Percentiles rank a stretch among this genome's conserved stretches.
Conservation (phyloP, 805 yeast species). For the Saccharomycopsis sp. region DNA sequence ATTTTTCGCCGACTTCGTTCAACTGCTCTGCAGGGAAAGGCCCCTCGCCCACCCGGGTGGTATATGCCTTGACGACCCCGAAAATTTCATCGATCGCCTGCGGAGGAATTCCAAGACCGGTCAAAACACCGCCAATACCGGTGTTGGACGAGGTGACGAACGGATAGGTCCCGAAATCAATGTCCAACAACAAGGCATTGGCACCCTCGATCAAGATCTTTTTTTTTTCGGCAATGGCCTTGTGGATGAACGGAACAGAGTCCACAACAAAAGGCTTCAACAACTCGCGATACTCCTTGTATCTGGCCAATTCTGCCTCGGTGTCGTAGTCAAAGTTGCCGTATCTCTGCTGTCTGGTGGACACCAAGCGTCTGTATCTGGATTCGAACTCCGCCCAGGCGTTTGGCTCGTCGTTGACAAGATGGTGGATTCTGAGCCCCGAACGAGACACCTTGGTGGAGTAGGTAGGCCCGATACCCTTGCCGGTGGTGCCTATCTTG, state of each 20-base stretch:
- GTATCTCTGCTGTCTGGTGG: conserved; percentile 80
- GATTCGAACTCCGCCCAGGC: conserved; percentile 90
- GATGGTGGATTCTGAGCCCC: conserved; percentile 94
- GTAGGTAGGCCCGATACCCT: conserved; percentile 98
- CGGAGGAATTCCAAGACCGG: conserved; percentile 97
- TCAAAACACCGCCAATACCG: conserved; percentile 95
- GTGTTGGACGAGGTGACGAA: conserved; percentile 94
- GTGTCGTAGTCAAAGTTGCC: conserved; percentile 87
- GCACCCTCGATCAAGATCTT: conserved; percentile 96
- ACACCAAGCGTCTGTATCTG: conserved; percentile 68
- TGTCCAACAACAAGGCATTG: conserved; percentile 94
- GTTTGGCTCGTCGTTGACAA: conserved; percentile 80
- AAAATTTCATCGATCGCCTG: conserved; percentile 67
- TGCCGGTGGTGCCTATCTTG: conserved; percentile 95
- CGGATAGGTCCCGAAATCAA: conserved; percentile 97
- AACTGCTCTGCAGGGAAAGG: conserved; percentile 98
- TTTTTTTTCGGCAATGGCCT: conserved; percentile 69
- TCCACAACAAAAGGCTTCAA: conserved; percentile 91
- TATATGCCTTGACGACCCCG: conserved; percentile 98
- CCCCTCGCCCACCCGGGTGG: conserved; percentile 98
- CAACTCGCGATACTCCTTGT: conserved; percentile 64
- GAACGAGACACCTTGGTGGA: conserved; percentile 96
- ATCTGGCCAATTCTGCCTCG: conserved; percentile 72
- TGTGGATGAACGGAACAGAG: conserved; percentile 76
- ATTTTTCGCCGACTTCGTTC: conserved; percentile 75